Evolutionary conservation across 2,329 filamentous ascomycete genomes (phyloP).

Genomic region (Colletotrichum falcatum): DNA sequence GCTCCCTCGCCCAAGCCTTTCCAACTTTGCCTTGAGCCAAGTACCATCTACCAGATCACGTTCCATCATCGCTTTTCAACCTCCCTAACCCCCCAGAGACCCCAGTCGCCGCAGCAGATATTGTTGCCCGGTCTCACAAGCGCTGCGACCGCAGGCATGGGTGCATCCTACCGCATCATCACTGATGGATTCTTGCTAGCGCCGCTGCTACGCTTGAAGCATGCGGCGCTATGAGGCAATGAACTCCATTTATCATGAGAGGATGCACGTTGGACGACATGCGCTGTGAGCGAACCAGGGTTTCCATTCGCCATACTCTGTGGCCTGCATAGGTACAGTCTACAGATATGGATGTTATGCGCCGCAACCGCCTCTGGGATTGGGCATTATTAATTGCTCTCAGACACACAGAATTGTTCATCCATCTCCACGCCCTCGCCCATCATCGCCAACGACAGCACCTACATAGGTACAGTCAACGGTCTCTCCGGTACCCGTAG

Average conservation of each 20-base stretch:
- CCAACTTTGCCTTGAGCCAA: not conserved
- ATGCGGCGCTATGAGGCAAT: conserved; percentile 34
- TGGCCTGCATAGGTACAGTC: conserved; percentile 14
- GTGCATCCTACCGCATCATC: conserved; percentile 33
- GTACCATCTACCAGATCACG: not conserved
- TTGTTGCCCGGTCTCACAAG: conserved; percentile 20
- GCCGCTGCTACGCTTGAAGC: conserved; percentile 33
- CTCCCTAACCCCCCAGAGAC: conserved; percentile 1
- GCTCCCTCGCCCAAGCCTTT: conserved; percentile 9
- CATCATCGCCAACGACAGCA: conserved; percentile 6
- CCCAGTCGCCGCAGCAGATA: conserved; percentile 2
- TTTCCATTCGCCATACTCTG: conserved; percentile 37
- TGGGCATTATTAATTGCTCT: conserved; percentile 17
- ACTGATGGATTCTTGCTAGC: conserved; percentile 34
- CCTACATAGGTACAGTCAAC: conserved; percentile 20
- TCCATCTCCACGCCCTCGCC: conserved; percentile 19
- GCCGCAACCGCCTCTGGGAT: conserved; percentile 27
- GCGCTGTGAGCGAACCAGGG: conserved; percentile 33
- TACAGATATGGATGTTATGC: conserved; percentile 26
- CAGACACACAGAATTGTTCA: conserved; percentile 8
- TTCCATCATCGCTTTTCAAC: conserved; percentile 6
- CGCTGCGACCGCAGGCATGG: conserved; percentile 19
- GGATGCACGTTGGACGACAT: conserved; percentile 27
- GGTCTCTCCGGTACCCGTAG: conserved; percentile 1
- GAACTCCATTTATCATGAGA: conserved; percentile 36